Base-by-base conservation (phyloP, 2,329 filamentous ascomycete genomes). In the Bipolaris cookei region DNA sequence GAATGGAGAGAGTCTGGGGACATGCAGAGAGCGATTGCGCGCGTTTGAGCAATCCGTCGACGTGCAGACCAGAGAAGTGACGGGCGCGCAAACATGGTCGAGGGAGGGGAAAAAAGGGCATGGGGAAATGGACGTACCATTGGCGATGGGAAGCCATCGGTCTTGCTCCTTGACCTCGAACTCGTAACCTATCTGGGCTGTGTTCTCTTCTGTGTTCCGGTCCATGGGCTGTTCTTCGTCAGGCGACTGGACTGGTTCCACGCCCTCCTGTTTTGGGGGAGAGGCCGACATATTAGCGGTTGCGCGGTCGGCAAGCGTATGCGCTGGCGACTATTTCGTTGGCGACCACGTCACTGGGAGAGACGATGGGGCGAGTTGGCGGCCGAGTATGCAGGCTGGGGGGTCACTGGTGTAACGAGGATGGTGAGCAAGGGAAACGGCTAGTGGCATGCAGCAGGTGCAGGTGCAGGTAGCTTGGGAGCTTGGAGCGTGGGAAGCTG, bases 121-220 rank as follows among this genome's bases (percentile, higher is more conserved):
- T 67, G 60, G 58, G 58, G 63, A 58, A 66, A 64, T 61, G 62
- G 80, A 95, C 95, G 86, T 86, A 99, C 95, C 95, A 92, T 99
- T 99, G 82, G 95, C 95, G 86, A 99, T 99, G 78, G 95, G 95
- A 78, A 99, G 87, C 95, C 95, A 99, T 85, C 95, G 86, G 82
- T 99, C 95, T 82, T 99, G 95, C 82, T 99, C 95, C 85, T 98
- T 98, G 80, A 98, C 94, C 82, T 98, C 94, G 78, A 97, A 97
- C 83, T 98, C 94, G 80, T 92, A 92, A 80, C 83, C 88, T 80
- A 90, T 89, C 79, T 85, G 85, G 78, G 84, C 84, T 83, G 54
- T 92, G 89, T 88, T 87, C 85, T 91, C 89, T 80, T 88, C 86
- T 81, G 85, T 82, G 79, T 92, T 90, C 83, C 82, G 83, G 75